A percentile compares a stretch with the other conserved stretches of the same genome.
Evolutionary conservation across 2,329 filamentous ascomycete genomes (phyloP).

Genomic region (Thermoascus crustaceus): DNA sequence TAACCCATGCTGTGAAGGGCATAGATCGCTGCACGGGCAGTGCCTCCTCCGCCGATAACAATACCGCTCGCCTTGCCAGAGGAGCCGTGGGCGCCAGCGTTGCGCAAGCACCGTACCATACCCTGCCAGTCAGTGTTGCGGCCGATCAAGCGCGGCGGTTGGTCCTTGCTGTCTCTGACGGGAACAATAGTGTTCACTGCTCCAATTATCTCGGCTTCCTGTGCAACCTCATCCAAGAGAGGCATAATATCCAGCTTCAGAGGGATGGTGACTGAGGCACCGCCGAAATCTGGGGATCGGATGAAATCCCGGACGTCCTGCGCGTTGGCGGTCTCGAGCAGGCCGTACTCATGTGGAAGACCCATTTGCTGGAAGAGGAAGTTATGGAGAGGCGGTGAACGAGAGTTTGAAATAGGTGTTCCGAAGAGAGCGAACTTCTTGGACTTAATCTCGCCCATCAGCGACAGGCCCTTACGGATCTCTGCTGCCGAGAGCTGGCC

Average conservation of each 20-base stretch:
- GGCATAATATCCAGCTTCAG: conserved; percentile 83
- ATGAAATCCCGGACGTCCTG: conserved; percentile 58
- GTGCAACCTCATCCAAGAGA: conserved; percentile 69
- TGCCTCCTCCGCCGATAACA: conserved; percentile 86
- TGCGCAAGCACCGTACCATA: conserved; percentile 71
- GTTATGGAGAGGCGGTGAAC: conserved; percentile 87
- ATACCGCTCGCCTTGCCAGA: conserved; percentile 50
- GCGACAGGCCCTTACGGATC: conserved; percentile 67
- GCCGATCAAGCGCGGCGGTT: conserved; percentile 55
- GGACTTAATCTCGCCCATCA: conserved; percentile 69
- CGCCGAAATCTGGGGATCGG: conserved; percentile 67
- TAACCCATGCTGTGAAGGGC: conserved; percentile 78
- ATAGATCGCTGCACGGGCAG: conserved; percentile 83
- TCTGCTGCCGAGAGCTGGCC: conserved; percentile 87
- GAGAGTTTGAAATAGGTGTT: conserved; percentile 70
- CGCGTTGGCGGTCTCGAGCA: conserved; percentile 63
- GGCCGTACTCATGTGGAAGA: conserved; percentile 73
- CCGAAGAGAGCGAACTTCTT: conserved; percentile 84
- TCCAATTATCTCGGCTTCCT: conserved; percentile 73
- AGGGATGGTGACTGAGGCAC: conserved; percentile 91
- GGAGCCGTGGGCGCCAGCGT: conserved; percentile 52
- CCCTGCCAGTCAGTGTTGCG: conserved; percentile 96
- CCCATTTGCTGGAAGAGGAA: conserved; percentile 67
- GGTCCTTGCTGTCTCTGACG: conserved; percentile 36
- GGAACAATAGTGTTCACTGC: conserved; percentile 92